Evolutionary conservation across 2,329 filamentous ascomycete genomes (phyloP).

Genomic region (Clarireedia homoeocarpa): DNA sequence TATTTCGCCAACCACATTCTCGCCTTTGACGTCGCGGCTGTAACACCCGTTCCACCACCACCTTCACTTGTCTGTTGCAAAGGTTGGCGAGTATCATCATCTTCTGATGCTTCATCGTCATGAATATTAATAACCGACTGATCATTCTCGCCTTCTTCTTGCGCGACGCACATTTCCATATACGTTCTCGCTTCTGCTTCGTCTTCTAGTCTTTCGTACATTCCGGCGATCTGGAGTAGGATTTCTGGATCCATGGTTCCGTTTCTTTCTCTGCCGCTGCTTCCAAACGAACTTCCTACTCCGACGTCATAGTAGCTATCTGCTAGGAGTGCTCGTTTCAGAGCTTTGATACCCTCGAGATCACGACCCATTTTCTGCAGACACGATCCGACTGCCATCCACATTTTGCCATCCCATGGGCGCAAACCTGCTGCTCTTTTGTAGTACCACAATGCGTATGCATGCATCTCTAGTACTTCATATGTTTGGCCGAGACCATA

Average conservation of each 20-base stretch:
- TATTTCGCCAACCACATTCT: constrained; percentile 87
- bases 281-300: constrained; percentile 34
- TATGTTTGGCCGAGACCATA: constrained; percentile 96
- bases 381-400: constrained; percentile 91
- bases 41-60: constrained; percentile 67
- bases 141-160: constrained; percentile 65
- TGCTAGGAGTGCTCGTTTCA: constrained; percentile 84
- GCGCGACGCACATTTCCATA: constrained; percentile 92
- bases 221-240: constrained; percentile 77
- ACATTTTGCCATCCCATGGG: constrained; percentile 98
- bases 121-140: constrained; percentile 41
- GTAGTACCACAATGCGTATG: constrained; percentile 96
- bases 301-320: constrained; percentile 76
- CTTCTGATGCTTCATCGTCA: constrained; percentile 45
- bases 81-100: constrained; percentile 29
- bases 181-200: constrained; percentile 78
- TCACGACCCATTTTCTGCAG: constrained; percentile 82
- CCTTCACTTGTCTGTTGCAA: constrained; percentile 29
- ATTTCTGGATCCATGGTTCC: constrained; percentile 77
- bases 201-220: constrained; percentile 77
- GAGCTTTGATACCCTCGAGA: constrained; percentile 86
- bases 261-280: constrained; percentile 40
- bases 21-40: constrained; percentile 83
- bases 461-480: constrained; percentile 95
- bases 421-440: constrained; percentile 87